Evolutionary conservation across 768 basidiomycete genomes (phyloP), one percentile per base, ranked within the genome.

Genomic region (Phanerochaete carnosa): DNA sequence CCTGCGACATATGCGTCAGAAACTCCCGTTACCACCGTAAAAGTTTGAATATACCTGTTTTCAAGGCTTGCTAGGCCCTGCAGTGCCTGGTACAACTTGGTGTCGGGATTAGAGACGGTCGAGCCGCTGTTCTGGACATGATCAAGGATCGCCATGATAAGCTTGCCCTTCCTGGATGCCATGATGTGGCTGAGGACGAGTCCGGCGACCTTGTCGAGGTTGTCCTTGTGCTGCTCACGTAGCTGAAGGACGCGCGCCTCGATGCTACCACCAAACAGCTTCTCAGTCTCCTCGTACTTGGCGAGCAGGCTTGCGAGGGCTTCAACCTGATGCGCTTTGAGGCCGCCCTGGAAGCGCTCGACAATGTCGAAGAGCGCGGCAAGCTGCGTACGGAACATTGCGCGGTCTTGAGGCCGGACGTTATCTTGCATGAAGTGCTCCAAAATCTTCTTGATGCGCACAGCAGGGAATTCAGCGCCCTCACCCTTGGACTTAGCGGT

Each of bases 131-230:
- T 80, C 78, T 97, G 97, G 77, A 98, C 85, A 68, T 95, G 84
- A 65, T 98, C 95, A 43, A 98, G 83, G 46, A 98, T 79, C 19
- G 87, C 83, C 51, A 96, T 81, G 46, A 97, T 83, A 53, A 98
- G 82, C 71, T 92, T 94, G 65, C 87, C 86, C 79, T 98, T 98
- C 76, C 89, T 87, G 64, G 91, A 89, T 8, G 93, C 94, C 76
- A 95, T 96, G 79, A 94, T 93, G 74, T 99, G 97, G 60, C 95
- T 96, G 55, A 98, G 82, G 19, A 98, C 94, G 30, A 95, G 78
- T 49, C 81, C 81, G 49, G 90, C 88, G 33, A 92, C 97, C 60
- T 88, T 86, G 73, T 98, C 95, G 37, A 97, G 85, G 65, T 94
- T 82, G 63, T 95, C 93, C 77, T 95, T 96, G 80, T 95, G 75